phyloP scores from a whole-genome alignment of 257 asterid genomes.

The Plectranthus barbatus region DNA sequence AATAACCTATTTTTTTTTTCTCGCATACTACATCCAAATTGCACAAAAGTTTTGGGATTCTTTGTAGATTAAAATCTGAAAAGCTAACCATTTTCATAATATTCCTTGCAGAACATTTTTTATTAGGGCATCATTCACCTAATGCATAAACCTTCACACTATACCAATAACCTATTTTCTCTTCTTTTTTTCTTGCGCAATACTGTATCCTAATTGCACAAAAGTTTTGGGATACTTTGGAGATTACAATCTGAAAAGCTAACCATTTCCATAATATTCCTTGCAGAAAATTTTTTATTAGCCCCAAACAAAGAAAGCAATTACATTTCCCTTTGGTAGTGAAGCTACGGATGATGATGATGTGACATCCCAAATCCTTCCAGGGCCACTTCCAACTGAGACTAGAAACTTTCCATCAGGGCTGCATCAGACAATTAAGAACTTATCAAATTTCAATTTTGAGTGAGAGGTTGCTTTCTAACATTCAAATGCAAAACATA shows the following conservation, averaged over 20 bases:
- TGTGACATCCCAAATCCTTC: conserved; percentile 71
- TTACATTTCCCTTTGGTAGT: conserved; percentile 63
- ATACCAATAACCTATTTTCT: background rate
- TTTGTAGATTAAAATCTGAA: background rate
- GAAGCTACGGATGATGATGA: conserved; percentile 51
- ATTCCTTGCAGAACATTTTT: too few relatives aligned
- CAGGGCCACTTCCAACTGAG: conserved; percentile 87
- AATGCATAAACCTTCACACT: background rate
- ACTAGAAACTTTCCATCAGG: conserved; percentile 82
- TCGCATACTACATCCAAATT: too few relatives aligned
- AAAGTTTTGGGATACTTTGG: background rate
- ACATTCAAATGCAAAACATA: conserved; percentile 2
- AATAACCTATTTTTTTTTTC: background rate
- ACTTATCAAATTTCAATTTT: conserved; percentile 12
- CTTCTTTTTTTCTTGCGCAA: background rate
- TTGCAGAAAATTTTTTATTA: background rate
- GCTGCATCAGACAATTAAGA: conserved; percentile 41
- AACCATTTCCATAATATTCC: too few relatives aligned
- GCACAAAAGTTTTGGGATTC: background rate
- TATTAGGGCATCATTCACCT: background rate
- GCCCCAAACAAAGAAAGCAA: background rate
- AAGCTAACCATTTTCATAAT: too few relatives aligned
- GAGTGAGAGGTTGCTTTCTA: background rate
- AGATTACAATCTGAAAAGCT: background rate
- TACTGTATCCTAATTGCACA: background rate